Evolutionary conservation across 1,139 yeast genomes (phyloP).

Genomic region (Blastobotrys illinoisensis): DNA sequence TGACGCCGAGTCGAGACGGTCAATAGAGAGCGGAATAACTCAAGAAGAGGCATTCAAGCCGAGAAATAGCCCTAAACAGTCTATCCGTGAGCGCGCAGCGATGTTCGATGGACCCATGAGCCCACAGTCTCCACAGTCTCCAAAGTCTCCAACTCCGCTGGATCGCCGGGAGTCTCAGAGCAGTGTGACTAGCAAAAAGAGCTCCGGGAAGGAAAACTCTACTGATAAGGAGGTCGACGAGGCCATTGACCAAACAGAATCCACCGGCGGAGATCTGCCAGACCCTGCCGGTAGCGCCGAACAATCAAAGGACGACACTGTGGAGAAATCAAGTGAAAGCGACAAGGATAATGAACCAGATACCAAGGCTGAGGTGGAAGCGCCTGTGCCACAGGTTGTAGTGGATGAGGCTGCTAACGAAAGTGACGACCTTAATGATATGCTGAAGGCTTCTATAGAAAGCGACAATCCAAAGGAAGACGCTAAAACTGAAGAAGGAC

Average conservation of each 20-base stretch:
- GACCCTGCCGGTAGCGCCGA: background rate
- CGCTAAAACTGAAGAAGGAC: constrained; percentile 2
- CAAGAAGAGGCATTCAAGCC: background rate
- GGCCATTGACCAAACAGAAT: background rate
- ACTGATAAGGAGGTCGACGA: background rate
- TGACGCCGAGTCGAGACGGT: background rate
- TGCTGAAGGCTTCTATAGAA: background rate
- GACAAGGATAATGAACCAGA: background rate
- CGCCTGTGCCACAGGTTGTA: background rate
- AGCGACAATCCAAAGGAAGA: constrained; percentile 6
- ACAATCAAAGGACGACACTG: background rate
- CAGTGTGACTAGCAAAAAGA: background rate
- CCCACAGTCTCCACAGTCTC: background rate
- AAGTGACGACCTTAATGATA: background rate
- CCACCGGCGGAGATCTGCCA: background rate
- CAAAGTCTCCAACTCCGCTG: background rate
- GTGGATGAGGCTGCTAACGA: background rate
- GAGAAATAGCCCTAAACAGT: background rate
- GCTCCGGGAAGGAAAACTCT: background rate
- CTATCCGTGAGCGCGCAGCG: background rate
- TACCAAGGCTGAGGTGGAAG: background rate
- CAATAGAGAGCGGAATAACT: background rate
- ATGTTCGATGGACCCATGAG: background rate
- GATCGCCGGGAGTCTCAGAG: background rate
- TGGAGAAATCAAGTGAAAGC: background rate